These are phyloP conservation scores for Alternaria dauci DNA, from an alignment of 2,329 filamentous ascomycete species.

Conservation along the genomic window DNA sequence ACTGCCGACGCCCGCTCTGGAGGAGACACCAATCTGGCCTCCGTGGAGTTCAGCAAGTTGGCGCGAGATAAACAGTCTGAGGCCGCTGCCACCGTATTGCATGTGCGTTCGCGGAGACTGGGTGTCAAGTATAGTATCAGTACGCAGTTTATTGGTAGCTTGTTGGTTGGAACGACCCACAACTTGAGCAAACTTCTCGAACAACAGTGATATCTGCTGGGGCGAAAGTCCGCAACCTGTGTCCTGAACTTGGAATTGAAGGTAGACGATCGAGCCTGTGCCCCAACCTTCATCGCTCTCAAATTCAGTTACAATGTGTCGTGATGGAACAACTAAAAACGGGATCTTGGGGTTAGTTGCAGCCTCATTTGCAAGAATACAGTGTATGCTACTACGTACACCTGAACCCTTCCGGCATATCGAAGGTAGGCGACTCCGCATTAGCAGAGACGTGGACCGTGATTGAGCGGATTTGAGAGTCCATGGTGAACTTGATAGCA, in stretches of 20 bases:
- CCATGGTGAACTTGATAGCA: slow-evolving; percentile 57
- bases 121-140: not conserved
- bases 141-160: not conserved
- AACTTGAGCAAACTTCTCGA: slow-evolving; percentile 45
- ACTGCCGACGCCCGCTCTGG: slow-evolving; percentile 40
- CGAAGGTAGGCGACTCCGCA: slow-evolving; percentile 43
- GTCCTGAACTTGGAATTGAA: slow-evolving; percentile 44
- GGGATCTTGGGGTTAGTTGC: not conserved
- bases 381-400: slow-evolving; percentile 3
- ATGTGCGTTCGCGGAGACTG: slow-evolving; percentile 45
- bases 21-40: slow-evolving; percentile 47
- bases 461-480: slow-evolving; percentile 46
- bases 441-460: slow-evolving; percentile 50
- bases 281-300: slow-evolving; percentile 41
- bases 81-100: slow-evolving; percentile 47
- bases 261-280: slow-evolving; percentile 35
- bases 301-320: slow-evolving; percentile 23
- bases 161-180: not conserved
- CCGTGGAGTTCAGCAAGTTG: slow-evolving; percentile 49
- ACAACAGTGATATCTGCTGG: slow-evolving; percentile 44
- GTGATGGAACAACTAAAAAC: slow-evolving; percentile 30
- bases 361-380: not conserved
- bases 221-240: slow-evolving; percentile 44
- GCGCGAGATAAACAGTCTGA: slow-evolving; percentile 49
- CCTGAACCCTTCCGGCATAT: slow-evolving; percentile 26